Base-by-base conservation (phyloP, 768 basidiomycete species). In the Rhodotorula kratochvilovae region DNA sequence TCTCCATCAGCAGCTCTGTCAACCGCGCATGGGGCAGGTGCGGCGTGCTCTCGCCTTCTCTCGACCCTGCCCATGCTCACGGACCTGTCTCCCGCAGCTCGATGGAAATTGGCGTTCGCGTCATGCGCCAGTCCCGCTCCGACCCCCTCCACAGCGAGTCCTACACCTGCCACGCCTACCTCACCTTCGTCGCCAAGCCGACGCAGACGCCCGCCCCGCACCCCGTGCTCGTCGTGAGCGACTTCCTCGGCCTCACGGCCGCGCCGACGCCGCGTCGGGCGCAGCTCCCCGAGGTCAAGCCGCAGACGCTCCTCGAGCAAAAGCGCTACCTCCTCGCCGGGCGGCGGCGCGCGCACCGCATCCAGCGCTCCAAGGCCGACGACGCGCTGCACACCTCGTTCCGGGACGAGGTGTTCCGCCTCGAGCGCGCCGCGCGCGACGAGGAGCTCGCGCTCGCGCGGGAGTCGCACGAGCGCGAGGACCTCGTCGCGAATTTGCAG, bases 311-410 rank as follows among this genome's bases (percentile, higher is more conserved):
- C 1, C 73, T 75, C 67, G 73, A 71, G 59, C 61, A 55, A 21
- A 75, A 75, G 65, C 70, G 73, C n/a, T 75, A 59, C 65, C 70
- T 75, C 57, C 70, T 75, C 67, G 73, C 73, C 2, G 73, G 73
- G 13, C 67, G 73, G 0, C 67, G 70, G 0, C 66, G 73, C 10
- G 73, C 73, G n/a, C 73, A 71, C 46, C 66, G 73, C n/a, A 71
- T 75, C 50, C 56, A 71, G 50, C 57, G 61, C 3, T n/a, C 67
- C 16, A 63, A 71, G 39, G 48, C 57, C 45, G n/a, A 61, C n/a
- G 73, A 71, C 29, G 19, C n/a, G 17, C 64, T 71, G 3, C 46
- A 71, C 35, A 15, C 43, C 0, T n/a, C 56, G n/a, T 71, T 68
- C 50, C 60, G 73, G 0, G 23, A 54, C n/a, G 61, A 68, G 57